Evolutionary conservation across 306 rosid genomes (phyloP).

Genomic region (Acmispon strigosus): DNA sequence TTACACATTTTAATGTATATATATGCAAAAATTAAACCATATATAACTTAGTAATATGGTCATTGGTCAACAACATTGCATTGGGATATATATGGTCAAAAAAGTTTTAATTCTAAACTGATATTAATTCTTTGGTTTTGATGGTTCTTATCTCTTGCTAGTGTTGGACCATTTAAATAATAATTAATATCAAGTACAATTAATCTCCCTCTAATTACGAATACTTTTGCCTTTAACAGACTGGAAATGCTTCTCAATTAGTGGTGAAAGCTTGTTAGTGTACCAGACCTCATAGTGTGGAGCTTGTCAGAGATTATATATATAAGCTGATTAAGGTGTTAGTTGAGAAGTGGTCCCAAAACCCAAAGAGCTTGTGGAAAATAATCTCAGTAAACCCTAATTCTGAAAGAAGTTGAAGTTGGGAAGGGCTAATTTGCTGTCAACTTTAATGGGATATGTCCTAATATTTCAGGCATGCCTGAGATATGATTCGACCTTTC

Average conservation of each 20-base stretch:
- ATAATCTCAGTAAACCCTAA: slow-evolving; percentile 33
- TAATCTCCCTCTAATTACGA: background rate
- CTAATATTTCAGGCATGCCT: slow-evolving; percentile 51
- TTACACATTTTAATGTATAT: slow-evolving; percentile 12
- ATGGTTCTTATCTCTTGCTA: no score
- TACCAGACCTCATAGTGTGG: background rate
- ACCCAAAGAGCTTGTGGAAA: background rate
- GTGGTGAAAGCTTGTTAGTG: background rate
- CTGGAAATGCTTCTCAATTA: background rate
- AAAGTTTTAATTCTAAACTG: no score
- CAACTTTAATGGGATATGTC: slow-evolving; percentile 24
- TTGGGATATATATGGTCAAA: no score
- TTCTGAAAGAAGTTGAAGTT: slow-evolving; percentile 31
- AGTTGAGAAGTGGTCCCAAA: slow-evolving; percentile 82
- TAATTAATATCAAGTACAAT: background rate
- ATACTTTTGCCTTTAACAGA: background rate
- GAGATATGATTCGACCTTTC: slow-evolving; percentile 49
- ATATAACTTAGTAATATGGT: background rate
- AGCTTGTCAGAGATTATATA: background rate
- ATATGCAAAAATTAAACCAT: slow-evolving; percentile 15
- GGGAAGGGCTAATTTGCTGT: slow-evolving; percentile 9
- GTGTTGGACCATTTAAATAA: background rate
- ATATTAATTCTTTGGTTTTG: no score
- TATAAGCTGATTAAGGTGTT: slow-evolving; percentile 10
- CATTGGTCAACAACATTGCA: background rate